A percentile compares a stretch with the other conserved stretches of the same genome.
Evolutionary conservation across 2,329 filamentous ascomycete species (phyloP).

Genomic region (Paecilomyces dactylethromorphus): DNA sequence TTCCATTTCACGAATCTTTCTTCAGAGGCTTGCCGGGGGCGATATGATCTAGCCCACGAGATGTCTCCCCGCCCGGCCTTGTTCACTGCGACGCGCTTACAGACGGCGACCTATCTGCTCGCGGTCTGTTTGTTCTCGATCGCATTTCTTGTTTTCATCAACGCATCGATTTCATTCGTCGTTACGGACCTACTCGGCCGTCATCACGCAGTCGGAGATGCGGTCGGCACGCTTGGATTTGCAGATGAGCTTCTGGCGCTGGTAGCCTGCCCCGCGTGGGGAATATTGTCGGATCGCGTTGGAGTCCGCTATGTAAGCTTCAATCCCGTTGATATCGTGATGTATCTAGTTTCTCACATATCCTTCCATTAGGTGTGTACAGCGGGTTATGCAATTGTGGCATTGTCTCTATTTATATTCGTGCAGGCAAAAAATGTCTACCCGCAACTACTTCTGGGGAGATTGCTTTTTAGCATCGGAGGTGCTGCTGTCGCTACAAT

Average conservation of each 20-base stretch:
- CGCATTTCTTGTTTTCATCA: conserved; percentile 60
- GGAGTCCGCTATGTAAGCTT: conserved; percentile 40
- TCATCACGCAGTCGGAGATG: conserved; percentile 50
- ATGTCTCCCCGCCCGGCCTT: conserved; percentile 27
- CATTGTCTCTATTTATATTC: conserved; percentile 67
- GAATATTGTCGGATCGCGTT: conserved; percentile 43
- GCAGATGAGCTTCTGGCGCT: conserved; percentile 44
- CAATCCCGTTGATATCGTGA: neutral
- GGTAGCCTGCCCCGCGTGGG: conserved; percentile 44
- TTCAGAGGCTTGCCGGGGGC: neutral
- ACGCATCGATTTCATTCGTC: conserved; percentile 58
- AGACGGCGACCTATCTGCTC: conserved; percentile 55
- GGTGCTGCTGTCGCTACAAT: conserved; percentile 94
- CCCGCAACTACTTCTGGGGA: conserved; percentile 75
- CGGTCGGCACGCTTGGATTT: conserved; percentile 50
- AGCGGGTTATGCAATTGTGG: conserved; percentile 75
- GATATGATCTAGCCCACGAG: conserved; percentile 12
- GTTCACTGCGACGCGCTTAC: conserved; percentile 52
- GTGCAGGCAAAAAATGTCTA: conserved; percentile 85
- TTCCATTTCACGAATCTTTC: neutral
- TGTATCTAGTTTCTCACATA: neutral
- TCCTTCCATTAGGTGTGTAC: conserved; percentile 44
- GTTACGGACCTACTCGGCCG: conserved; percentile 57
- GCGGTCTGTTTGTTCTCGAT: conserved; percentile 60
- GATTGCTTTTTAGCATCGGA: conserved; percentile 82